Conservation (phyloP, 345 rosid species). For the Hibiscus syriacus region DNA sequence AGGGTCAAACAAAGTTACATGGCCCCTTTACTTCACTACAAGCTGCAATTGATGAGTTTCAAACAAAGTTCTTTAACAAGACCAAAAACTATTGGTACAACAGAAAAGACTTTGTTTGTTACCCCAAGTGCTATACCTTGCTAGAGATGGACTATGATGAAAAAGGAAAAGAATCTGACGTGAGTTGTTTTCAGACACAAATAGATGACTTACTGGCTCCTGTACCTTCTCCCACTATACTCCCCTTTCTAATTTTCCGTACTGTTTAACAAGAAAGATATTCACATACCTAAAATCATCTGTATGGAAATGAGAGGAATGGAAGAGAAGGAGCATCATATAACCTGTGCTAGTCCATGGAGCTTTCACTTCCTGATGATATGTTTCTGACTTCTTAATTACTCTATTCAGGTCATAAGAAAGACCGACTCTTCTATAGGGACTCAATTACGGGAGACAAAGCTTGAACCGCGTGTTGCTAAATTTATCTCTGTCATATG, state of each 20-base stretch:
- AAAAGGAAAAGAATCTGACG: conserved; percentile 40
- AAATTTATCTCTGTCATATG: conserved; percentile 78
- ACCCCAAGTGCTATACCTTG: conserved; percentile 63
- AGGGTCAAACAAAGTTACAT: conserved; percentile 67
- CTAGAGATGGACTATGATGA: conserved; percentile 74
- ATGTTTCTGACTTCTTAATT: conserved; percentile 12
- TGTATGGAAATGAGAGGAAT: conserved; percentile 5
- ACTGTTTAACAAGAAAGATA: background rate
- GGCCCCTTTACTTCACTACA: conserved; percentile 58
- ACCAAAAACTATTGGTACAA: conserved; percentile 60
- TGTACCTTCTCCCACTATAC: background rate
- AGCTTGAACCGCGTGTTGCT: conserved; percentile 61
- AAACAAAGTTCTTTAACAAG: conserved; percentile 56
- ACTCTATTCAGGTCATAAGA: conserved; percentile 33
- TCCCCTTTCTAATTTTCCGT: background rate
- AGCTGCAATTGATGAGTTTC: conserved; percentile 48
- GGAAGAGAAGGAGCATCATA: background rate
- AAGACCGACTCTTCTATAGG: conserved; percentile 23
- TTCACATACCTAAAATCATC: background rate
- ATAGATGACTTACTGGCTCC: background rate
- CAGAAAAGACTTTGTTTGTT: conserved; percentile 42
- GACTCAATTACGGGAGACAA: conserved; percentile 53
- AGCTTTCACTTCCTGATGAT: background rate
- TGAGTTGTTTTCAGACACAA: conserved; percentile 28
- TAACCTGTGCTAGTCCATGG: background rate